A percentile compares a stretch with the other conserved stretches of the same genome.
Evolutionary conservation across 352 stramenopile genomes (phyloP).

Genomic region (Globisporangium canariense): DNA sequence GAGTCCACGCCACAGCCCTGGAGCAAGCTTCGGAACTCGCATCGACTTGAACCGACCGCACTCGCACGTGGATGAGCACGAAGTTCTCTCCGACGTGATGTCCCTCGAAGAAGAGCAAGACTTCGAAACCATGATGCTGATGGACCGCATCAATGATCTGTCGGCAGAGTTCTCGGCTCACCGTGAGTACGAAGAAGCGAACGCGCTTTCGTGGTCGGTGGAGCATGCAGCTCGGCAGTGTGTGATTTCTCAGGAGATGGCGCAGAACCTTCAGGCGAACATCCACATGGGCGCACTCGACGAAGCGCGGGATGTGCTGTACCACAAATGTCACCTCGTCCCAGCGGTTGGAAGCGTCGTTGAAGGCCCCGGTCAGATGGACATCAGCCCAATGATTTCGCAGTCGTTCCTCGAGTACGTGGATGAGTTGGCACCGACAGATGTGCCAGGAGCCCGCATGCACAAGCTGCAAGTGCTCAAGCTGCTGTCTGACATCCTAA

Average conservation of each 20-base stretch:
- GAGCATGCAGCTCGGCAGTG: conserved; percentile 65
- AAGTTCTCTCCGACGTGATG: conserved; percentile 49
- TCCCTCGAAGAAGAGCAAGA: conserved; percentile 62
- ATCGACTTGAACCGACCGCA: conserved; percentile 16
- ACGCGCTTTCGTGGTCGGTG: conserved; percentile 63
- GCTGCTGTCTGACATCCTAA: conserved; percentile 64
- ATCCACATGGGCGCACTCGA: conserved; percentile 59
- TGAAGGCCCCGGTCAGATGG: conserved; percentile 35
- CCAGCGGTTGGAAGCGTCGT: conserved; percentile 67
- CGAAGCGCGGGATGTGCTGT: conserved; percentile 75
- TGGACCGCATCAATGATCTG: conserved; percentile 65
- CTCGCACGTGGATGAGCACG: conserved; percentile 36
- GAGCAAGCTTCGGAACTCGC: conserved; percentile 28
- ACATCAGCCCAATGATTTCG: conserved; percentile 29
- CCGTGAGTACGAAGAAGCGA: conserved; percentile 69
- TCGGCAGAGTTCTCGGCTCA: conserved; percentile 65
- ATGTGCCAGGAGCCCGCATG: conserved; percentile 38
- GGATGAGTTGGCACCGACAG: conserved; percentile 50
- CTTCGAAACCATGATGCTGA: conserved; percentile 54
- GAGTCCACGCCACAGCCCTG: conserved; percentile 50
- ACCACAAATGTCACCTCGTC: conserved; percentile 76
- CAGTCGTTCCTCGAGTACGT: conserved; percentile 55
- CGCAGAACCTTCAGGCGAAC: conserved; percentile 61
- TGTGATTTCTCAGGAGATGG: conserved; percentile 55
- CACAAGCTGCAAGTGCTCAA: conserved; percentile 75